Base-by-base conservation (phyloP, 192 early-diverging fungal species). In the Linnemannia schmuckeri region DNA sequence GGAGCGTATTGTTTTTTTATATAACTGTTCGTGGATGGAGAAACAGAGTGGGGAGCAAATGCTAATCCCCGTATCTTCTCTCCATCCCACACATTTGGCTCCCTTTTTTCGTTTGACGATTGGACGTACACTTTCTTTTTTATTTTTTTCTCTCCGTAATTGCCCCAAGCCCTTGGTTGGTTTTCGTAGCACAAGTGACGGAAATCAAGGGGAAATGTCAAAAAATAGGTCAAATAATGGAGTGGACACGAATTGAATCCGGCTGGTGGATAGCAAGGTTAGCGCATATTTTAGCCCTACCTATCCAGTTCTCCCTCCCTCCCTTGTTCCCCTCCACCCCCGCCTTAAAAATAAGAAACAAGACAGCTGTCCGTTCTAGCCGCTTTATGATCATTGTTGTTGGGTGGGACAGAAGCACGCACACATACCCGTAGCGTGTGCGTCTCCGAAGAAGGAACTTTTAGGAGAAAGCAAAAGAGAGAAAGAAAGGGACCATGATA, bases 21-120 rank as follows among this genome's bases (percentile, higher is more conserved):
- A 30, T 33, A 30, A 66, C 24, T 66, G 61, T 33, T 66, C 30
- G 33, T 33, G 30, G 61, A 66, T 61, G n/a, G 75, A 76, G 54
- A 76, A 76, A 44, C 37, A 61, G 42, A 76, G 75, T 76, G 76
- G 76, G 66, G 63, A 77, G 41, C 30, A 49, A 69, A 70, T 63
- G 63, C 44, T 69, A 69, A 47, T 77, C 76, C 63, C 63, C 76
- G 61, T 54, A 63, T 63, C 55, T 61, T 41, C 54, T 10, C 15
- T 13, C 13, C 44, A 17, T 42, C 63, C 66, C 63, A 41, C 42
- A 13, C 74, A 37, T 35, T 35, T 6, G 52, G 2, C 8, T 20
- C 27, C 18, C 44, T 46, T 1, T 13, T 46, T 1, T 13, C 13
- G 13, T 52, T 75, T 15, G 13, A 22, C 41, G 40, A 54, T 24